phyloP scores from a whole-genome alignment of 768 basidiomycete species.

The Amanita jacksonii region DNA sequence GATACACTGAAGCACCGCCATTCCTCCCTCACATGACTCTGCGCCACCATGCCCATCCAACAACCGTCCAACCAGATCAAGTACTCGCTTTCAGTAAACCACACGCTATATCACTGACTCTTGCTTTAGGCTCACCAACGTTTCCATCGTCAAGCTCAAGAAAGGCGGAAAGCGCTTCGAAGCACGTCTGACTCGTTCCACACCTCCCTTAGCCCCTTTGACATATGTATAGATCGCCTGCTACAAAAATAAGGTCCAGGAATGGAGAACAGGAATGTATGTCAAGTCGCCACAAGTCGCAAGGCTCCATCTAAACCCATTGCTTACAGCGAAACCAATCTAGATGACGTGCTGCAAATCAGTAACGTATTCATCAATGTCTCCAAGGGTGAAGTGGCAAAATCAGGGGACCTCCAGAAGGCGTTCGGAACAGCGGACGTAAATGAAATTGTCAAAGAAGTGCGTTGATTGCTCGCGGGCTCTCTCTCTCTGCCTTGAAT shows the following conservation, averaged over 20 bases:
- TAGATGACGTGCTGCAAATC: constrained; percentile 96
- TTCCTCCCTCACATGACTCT: constrained; percentile 5
- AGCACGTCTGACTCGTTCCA: constrained; percentile 28
- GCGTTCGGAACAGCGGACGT: constrained; percentile 75
- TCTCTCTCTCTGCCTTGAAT: not conserved
- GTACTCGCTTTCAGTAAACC: constrained; percentile 25
- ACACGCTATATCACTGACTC: not conserved
- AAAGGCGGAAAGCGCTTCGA: constrained; percentile 98
- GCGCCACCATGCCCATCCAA: constrained; percentile 44
- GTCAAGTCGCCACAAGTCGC: constrained; percentile 18
- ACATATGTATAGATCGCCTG: constrained; percentile 64
- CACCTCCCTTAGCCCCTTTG: constrained; percentile 5
- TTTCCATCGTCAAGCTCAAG: constrained; percentile 91
- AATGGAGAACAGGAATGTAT: constrained; percentile 88
- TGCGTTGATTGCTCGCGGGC: constrained; percentile 17
- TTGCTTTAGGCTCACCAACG: constrained; percentile 77
- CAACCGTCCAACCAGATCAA: constrained; percentile 91
- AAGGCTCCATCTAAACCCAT: constrained; percentile 1
- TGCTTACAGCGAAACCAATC: constrained; percentile 65
- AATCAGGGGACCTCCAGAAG: constrained; percentile 83
- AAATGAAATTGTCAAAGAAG: constrained; percentile 74
- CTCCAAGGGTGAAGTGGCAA: constrained; percentile 91
- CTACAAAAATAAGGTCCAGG: constrained; percentile 99
- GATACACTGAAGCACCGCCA: too few relatives aligned
- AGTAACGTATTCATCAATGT: constrained; percentile 94